phyloP scores from a whole-genome alignment of 139 green algal species.

The Trebouxia sp. region DNA sequence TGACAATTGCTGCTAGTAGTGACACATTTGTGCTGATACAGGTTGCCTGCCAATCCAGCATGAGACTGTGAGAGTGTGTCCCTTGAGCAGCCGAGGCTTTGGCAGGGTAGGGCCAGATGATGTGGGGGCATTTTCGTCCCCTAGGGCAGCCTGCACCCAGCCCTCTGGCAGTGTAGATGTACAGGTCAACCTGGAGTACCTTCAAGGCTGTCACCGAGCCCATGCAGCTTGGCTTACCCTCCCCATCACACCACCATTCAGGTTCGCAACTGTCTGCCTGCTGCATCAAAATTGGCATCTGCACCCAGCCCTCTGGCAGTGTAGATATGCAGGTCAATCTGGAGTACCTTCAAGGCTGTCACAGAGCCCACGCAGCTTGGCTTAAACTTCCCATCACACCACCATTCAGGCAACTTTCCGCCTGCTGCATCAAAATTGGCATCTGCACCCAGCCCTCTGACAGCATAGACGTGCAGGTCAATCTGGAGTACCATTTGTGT shows the following conservation, averaged over 20 bases:
- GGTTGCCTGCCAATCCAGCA: constrained; percentile 7
- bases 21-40: neutral
- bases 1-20: no score
- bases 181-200: constrained; percentile 47
- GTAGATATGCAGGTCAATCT: constrained; percentile 39
- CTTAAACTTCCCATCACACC: constrained; percentile 31
- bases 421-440: neutral
- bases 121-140: neutral
- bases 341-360: constrained; percentile 46
- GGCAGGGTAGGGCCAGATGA: neutral
- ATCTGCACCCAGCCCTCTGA: neutral
- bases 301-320: neutral
- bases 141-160: neutral
- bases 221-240: constrained; percentile 38
- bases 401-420: constrained; percentile 33
- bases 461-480: constrained; percentile 37
- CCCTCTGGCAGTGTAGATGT: constrained; percentile 32
- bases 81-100: neutral
- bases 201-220: constrained; percentile 44
- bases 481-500: constrained; percentile 41
- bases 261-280: neutral
- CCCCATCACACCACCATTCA: constrained; percentile 42
- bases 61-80: constrained; percentile 24
- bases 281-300: neutral
- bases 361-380: constrained; percentile 34